Evolutionary conservation across 345 rosid species (phyloP), one percentile per base, ranked within the genome.

Genomic region (Linum tenue): DNA sequence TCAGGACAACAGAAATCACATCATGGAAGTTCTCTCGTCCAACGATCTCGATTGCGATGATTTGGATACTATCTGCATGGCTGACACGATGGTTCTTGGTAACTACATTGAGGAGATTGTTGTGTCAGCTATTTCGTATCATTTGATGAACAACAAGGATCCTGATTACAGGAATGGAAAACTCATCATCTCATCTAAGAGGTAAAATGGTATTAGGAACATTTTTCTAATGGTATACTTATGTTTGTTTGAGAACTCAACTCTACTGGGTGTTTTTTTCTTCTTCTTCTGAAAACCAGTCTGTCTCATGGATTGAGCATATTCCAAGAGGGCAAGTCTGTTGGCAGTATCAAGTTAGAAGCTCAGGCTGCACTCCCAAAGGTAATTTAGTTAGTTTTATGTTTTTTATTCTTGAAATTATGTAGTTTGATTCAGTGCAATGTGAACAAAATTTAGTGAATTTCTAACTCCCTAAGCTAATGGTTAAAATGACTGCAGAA

Each of bases 1-100:
- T 72, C 92, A 84, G 70, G 99, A 94, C 61, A 94, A 90, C 50
- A 81, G 84, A 70, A 94, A 86, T 72, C 97, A 94, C 64, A 84
- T 94, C 73, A 75, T 82, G 82, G 97, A 94, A 76, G 97, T 94
- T 55, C 87, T 94, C 55, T 87, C 95, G 2, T 81, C 84, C 6
- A 94, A 94, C 63, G 97, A 94, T 75, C 83, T 94, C 2, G 89
- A 85, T 60, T 94, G 97, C 4, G 97, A 88, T 70, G 99, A 88
- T 71, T 85, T 90, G 7, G 90, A 90, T 50, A 78, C 88, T 0
- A 81, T 90, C 67, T 80, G 88, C 14, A 62, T 82, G 59, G 87
- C 80, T 4, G 96, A 94, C 55, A 78, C 97, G 0, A 76, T 84
- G 84, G 79, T 79, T 58, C 83, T 94, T 22, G 78, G 99, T 69